Evolutionary conservation across 352 stramenopile species (phyloP).

Genomic region (Phytopythium chamaehyphon): DNA sequence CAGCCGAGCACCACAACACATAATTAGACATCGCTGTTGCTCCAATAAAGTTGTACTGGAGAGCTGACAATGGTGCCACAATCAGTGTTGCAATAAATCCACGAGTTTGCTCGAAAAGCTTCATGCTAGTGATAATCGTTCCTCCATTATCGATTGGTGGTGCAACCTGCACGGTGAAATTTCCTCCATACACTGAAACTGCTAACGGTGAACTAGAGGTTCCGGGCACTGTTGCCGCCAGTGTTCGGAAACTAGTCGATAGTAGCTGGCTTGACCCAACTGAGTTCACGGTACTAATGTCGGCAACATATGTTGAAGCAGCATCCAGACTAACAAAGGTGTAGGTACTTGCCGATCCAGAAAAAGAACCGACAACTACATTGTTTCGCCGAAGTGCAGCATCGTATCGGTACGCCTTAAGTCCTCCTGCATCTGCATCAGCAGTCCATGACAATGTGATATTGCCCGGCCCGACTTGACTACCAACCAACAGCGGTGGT

Average conservation of each 20-base stretch:
- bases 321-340: conserved; percentile 22
- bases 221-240: conserved; percentile 12
- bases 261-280: conserved; percentile 25
- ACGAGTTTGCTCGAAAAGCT: conserved; percentile 32
- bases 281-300: conserved; percentile 27
- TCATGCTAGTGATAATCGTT: conserved; percentile 23
- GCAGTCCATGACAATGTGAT: conserved; percentile 32
- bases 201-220: conserved; percentile 20
- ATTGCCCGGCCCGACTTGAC: conserved; percentile 22
- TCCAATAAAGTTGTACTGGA: conserved; percentile 25
- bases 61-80: conserved; percentile 1
- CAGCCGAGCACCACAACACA: conserved; percentile 27
- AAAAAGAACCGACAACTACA: conserved; percentile 5
- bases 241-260: conserved; percentile 18
- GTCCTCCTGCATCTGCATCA: conserved; percentile 39
- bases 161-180: conserved; percentile 44
- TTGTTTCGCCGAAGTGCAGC: conserved; percentile 19
- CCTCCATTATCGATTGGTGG: conserved; percentile 43
- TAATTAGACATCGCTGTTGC: conserved; percentile 30
- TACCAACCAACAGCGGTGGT: conserved; percentile 10
- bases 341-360: conserved; percentile 7
- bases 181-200: conserved; percentile 45
- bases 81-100: conserved; percentile 17
- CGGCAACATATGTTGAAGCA: conserved; percentile 24
- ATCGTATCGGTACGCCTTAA: conserved; percentile 33